These are phyloP conservation scores for Fusarium praegraminearum DNA, from an alignment of 2,329 filamentous ascomycete genomes.

Conservation along the genomic window DNA sequence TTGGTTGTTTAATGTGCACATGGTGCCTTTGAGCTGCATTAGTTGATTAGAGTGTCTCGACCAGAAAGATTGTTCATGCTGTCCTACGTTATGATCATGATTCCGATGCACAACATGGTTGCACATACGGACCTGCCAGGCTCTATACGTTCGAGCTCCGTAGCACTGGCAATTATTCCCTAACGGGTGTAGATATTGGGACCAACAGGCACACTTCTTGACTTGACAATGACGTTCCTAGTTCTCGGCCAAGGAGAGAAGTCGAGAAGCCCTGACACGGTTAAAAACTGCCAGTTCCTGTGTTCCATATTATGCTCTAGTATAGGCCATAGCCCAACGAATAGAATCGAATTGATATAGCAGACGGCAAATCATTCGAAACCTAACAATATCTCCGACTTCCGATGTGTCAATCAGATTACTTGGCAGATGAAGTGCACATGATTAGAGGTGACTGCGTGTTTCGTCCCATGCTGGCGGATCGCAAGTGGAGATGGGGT, in stretches of 20 bases:
- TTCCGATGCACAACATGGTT: constrained; percentile 34
- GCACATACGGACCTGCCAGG: constrained; percentile 12
- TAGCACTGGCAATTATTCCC: neutral
- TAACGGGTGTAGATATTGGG: neutral
- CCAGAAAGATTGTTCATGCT: constrained; percentile 13
- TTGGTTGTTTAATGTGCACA: neutral
- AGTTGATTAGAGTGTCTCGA: neutral
- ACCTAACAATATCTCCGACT: neutral
- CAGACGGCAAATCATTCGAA: neutral
- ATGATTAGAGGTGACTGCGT: constrained; percentile 33
- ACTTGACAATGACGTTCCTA: constrained; percentile 2
- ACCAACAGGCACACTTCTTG: neutral
- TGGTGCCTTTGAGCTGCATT: constrained; percentile 14
- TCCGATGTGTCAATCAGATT: neutral
- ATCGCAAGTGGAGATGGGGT: constrained; percentile 18
- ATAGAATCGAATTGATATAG: neutral
- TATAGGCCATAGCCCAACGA: neutral
- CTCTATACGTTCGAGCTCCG: neutral
- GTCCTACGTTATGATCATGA: constrained; percentile 11
- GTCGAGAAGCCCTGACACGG: constrained; percentile 17
- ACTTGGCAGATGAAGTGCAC: constrained; percentile 24
- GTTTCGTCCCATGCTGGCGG: constrained; percentile 25
- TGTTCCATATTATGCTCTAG: neutral
- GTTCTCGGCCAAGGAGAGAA: constrained; percentile 17
- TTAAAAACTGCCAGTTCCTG: neutral